These are phyloP conservation scores for Phytophthora idaei DNA, from an alignment of 352 stramenopile genomes.

Conservation along the genomic window DNA sequence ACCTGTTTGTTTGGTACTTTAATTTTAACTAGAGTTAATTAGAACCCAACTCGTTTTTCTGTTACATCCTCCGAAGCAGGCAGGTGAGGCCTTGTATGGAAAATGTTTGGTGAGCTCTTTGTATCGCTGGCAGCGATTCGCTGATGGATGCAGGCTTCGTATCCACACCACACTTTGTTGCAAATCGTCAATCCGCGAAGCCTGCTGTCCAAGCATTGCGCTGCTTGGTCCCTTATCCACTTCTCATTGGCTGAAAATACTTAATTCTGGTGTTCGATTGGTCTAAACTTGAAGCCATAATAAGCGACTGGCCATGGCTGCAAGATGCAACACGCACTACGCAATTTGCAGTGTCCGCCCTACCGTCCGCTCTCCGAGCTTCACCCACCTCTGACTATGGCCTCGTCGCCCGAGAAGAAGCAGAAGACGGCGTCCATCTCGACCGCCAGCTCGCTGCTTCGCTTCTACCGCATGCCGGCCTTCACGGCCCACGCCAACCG, in stretches of 20 bases:
- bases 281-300: slow-evolving; percentile 10
- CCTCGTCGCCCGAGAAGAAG: slow-evolving; percentile 66
- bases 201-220: slow-evolving; percentile 26
- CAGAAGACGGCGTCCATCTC: slow-evolving; percentile 53
- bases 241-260: slow-evolving; percentile 7
- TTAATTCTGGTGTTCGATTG: slow-evolving; percentile 1
- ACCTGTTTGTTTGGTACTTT: no score
- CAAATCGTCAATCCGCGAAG: slow-evolving; percentile 13
- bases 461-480: slow-evolving; percentile 80
- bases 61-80: no score
- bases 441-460: slow-evolving; percentile 48
- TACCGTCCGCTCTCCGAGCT: slow-evolving; percentile 15
- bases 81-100: no score
- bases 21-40: no score
- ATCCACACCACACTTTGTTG: neutral
- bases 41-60: no score
- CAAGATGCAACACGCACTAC: slow-evolving; percentile 25
- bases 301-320: slow-evolving; percentile 14
- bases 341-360: slow-evolving; percentile 35
- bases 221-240: neutral
- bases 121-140: no score
- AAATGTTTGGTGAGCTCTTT: no score
- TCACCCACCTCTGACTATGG: slow-evolving; percentile 38
- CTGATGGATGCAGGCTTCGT: neutral
- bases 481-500: slow-evolving; percentile 70